These are phyloP conservation scores for Breynia disticha DNA, from an alignment of 441 rosid species.

Conservation along the genomic window DNA sequence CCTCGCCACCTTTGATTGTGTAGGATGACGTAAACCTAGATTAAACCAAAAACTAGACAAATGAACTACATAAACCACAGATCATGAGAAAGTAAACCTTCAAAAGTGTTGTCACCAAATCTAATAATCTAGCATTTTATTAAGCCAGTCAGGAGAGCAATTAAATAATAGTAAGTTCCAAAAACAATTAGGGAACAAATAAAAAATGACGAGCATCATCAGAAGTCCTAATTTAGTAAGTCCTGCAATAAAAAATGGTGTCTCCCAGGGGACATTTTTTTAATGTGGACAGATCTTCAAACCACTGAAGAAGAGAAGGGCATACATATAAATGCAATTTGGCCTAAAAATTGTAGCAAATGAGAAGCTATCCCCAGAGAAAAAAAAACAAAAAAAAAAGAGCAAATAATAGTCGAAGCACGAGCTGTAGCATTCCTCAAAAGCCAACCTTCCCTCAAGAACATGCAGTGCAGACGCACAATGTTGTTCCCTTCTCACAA, in stretches of 20 bases:
- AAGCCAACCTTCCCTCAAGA: slow-evolving; percentile 5
- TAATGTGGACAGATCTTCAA: slow-evolving; percentile 24
- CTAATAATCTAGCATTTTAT: too few species aligned
- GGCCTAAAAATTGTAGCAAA: slow-evolving; percentile 3
- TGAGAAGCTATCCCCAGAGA: not conserved
- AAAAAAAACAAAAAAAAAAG: not conserved
- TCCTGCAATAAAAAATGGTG: slow-evolving; percentile 11
- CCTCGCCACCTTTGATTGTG: too few species aligned
- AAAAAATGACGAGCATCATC: too few species aligned
- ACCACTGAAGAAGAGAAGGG: slow-evolving; percentile 12
- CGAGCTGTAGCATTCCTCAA: slow-evolving; percentile 13
- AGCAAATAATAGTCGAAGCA: slow-evolving; percentile 9
- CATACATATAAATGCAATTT: slow-evolving; percentile 20
- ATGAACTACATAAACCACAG: too few species aligned
- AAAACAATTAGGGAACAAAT: too few species aligned
- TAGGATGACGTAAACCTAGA: too few species aligned
- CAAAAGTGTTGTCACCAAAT: too few species aligned
- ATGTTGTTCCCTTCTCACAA: slow-evolving; percentile 6
- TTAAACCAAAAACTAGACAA: too few species aligned
- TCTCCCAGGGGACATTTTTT: slow-evolving; percentile 16
- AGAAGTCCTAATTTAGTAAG: too few species aligned
- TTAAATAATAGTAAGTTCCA: too few species aligned
- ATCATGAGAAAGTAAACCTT: too few species aligned
- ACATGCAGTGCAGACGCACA: not conserved
- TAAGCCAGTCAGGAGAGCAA: too few species aligned